Base-by-base conservation (phyloP, 73 alveolate species). In the Blepharisma japonicum region DNA sequence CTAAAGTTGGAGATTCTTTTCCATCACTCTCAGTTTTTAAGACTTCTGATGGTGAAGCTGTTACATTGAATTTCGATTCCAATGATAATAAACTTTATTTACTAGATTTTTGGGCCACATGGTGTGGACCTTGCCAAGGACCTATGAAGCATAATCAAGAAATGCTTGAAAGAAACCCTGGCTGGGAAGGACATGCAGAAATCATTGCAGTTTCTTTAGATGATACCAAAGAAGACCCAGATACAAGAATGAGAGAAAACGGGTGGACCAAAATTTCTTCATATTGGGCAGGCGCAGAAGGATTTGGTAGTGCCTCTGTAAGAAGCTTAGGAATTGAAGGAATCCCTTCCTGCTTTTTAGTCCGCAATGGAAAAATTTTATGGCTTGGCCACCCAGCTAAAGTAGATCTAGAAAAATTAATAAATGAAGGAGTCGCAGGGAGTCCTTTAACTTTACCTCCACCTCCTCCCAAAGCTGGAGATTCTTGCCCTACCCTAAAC, bases 41-140 rank as follows among this genome's bases (percentile, higher is more conserved):
- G 11, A 39, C 76, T 45, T 32, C 61, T 47, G 55, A 56, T 38
- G 79, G 80, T 18, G 85, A 81, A 47, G 79, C 21, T 49, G 6
- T 20, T 4, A 6, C 78, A 32, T 32, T 84, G 6, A 9, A 5
- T 9, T 84, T 79, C 49, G 72, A 8, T 56, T 8, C 7, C 7
- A 38, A 81, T 71, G 77, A 56, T 9, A 84, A 84, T 4, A 49
- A 80, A 55, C 88, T 80, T 49, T 38, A 50, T 51, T 77, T 84
- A 11, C 50, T 84, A 25, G 92, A 84, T 47, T 84, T 84, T 85
- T 84, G 92, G 92, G 92, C 92, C 9, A 84, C 92, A 6, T 84
- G 92, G 92, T 84, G 92, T 56, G 85, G 85, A 6, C 92, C 92
- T 11, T 84, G 92, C 83, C 82, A 84, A 54, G 81, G 55, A 11